Conservation (phyloP, 495 filamentous ascomycete species). For the Neurospora sp. region DNA sequence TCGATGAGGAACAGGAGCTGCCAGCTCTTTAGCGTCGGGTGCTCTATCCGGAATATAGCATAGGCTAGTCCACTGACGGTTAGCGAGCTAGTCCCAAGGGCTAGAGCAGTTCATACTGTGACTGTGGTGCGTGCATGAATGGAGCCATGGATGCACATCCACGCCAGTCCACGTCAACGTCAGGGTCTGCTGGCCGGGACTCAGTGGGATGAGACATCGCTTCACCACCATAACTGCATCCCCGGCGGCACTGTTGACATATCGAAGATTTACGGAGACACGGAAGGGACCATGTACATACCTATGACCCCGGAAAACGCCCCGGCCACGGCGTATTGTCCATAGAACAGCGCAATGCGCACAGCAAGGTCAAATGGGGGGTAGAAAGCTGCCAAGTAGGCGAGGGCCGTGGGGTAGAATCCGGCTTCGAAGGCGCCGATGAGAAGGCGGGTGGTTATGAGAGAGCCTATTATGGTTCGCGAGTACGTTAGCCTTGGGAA, state of each 20-base stretch:
- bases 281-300: slow-evolving; percentile 12
- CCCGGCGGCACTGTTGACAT: background rate
- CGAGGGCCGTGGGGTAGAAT: slow-evolving; percentile 44
- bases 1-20: slow-evolving; percentile 50
- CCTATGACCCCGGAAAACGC: slow-evolving; percentile 38
- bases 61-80: slow-evolving; percentile 9
- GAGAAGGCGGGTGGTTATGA: slow-evolving; percentile 12
- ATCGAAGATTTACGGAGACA: background rate
- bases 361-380: slow-evolving; percentile 44
- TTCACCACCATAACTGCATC: background rate
- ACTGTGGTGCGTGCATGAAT: background rate
- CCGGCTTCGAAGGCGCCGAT: slow-evolving; percentile 30
- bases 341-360: slow-evolving; percentile 45
- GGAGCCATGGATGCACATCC: background rate
- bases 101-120: background rate
- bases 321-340: slow-evolving; percentile 47
- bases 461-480: background rate
- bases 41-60: slow-evolving; percentile 18
- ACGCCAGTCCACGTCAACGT: background rate
- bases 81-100: background rate
- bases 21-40: slow-evolving; percentile 34
- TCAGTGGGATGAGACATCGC: background rate
- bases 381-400: slow-evolving; percentile 46
- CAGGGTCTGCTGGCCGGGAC: background rate
- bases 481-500: background rate